These are phyloP conservation scores for Scutellaria baicalensis DNA, from an alignment of 257 asterid species.

Conservation along the genomic window DNA sequence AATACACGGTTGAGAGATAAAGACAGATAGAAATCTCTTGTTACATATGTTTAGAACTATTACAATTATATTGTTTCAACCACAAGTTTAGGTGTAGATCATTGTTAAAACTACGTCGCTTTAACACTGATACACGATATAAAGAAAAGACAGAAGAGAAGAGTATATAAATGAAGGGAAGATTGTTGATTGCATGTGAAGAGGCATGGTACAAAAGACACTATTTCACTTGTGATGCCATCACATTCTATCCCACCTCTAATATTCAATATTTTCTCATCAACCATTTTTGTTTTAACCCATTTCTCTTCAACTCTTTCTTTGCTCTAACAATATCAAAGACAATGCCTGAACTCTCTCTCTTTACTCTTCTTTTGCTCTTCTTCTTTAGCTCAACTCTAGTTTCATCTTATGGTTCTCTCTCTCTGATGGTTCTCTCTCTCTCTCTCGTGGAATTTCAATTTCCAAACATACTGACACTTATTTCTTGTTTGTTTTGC, in stretches of 20 bases:
- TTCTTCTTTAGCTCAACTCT: slow-evolving; percentile 11
- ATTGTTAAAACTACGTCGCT: too few species aligned
- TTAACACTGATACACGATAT: too few species aligned
- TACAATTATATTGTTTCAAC: too few species aligned
- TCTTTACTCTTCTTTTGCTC: slow-evolving; percentile 5
- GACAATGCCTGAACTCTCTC: slow-evolving; percentile 15
- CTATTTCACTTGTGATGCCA: slow-evolving; percentile 44
- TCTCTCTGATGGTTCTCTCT: slow-evolving; percentile 24
- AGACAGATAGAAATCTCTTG: too few species aligned
- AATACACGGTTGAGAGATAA: too few species aligned
- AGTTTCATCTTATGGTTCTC: slow-evolving; percentile 31
- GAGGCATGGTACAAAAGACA: not conserved
- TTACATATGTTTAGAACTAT: too few species aligned
- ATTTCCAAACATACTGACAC: not conserved
- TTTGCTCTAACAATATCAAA: not conserved
- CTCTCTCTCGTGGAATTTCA: not conserved
- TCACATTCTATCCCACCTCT: not conserved
- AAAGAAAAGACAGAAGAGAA: too few species aligned
- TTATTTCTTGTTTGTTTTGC: slow-evolving; percentile 14
- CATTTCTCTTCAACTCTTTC: not conserved
- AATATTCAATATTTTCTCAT: not conserved
- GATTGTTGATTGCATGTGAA: slow-evolving; percentile 13
- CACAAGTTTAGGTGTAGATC: too few species aligned
- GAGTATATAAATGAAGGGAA: too few species aligned
- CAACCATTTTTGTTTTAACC: not conserved